These are phyloP conservation scores for Leishmania aethiopica DNA, from an alignment of 208 protist species.

Conservation along the genomic window DNA sequence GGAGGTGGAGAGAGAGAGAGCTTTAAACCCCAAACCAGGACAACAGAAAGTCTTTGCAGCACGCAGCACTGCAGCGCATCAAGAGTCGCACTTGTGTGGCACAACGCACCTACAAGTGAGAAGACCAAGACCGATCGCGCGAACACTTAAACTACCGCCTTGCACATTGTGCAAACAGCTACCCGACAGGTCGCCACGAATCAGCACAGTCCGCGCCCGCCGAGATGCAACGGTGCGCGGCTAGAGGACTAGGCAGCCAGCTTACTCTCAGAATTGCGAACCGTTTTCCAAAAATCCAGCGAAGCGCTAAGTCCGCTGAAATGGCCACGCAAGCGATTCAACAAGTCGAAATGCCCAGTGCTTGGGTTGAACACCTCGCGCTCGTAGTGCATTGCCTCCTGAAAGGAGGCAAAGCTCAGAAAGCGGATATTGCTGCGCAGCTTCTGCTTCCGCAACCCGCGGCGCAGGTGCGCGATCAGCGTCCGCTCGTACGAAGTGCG, in stretches of 20 bases:
- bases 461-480: conserved; percentile 44
- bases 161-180: background rate
- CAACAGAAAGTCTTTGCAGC: background rate
- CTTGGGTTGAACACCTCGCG: conserved; percentile 60
- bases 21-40: background rate
- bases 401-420: conserved; percentile 40
- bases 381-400: conserved; percentile 59
- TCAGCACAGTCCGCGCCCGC: background rate
- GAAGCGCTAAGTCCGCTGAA: conserved; percentile 41
- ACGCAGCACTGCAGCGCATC: background rate
- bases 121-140: background rate
- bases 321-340: conserved; percentile 66
- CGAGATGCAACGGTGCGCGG: background rate
- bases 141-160: no score
- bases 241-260: background rate
- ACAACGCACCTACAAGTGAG: background rate
- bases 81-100: background rate
- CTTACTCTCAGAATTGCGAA: conserved; percentile 7
- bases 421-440: conserved; percentile 51
- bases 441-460: conserved; percentile 56
- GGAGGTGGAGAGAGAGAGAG: background rate
- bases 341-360: conserved; percentile 66
- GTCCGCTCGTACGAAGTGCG: conserved; percentile 35
- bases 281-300: conserved; percentile 26
- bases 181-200: background rate